Base-by-base conservation (phyloP, 495 filamentous ascomycete species). In the Penicillium bialowiezense region DNA sequence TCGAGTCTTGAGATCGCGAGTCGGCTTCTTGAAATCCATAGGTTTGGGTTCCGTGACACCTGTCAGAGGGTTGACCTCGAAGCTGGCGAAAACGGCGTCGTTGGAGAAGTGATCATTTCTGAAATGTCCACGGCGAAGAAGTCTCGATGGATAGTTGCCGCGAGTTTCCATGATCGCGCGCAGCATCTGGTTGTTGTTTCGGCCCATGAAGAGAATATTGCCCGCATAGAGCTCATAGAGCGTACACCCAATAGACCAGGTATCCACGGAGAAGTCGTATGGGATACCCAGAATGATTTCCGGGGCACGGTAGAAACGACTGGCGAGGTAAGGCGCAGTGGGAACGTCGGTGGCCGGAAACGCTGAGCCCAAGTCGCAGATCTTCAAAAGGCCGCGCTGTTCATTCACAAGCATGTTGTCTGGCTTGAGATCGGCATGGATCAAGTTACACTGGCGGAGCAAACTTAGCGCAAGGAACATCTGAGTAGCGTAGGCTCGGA, bases 151-250 rank as follows among this genome's bases (percentile, higher is more conserved):
- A 60, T 96, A 86, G 67, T 91, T 95, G 67, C 95, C 93, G 33
- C 95, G 85, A 57, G 91, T 92, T 62, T 97, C 95, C 85, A 96
- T 93, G 58, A 98, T 93, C 12, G 88, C 85, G 46, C 87, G 85
- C 12, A 98, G 79, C 93, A 97, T 97, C 65, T 95, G 90, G 63
- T 98, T 97, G 75, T 98, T 98, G 72, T 88, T 91, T 46, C 87
- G 84, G 37, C 95, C 93, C 2, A 86, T 89, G 71, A 98, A 98
- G 34, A 98, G 77, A 50, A 98, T 97, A 68, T 96, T 96, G 50
- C 95, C 92, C 0, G 95, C 97, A 75, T 91, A 97, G 23, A 98
- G 76, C 68, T 98, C 93, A 68, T 92, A 98, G 20, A 98, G 73
- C 18, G 93, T 98, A 70, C 95, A 97, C 13, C 93, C 93, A 55